phyloP scores from a whole-genome alignment of 129 eudicot genomes.

The Escallonia rubra region DNA sequence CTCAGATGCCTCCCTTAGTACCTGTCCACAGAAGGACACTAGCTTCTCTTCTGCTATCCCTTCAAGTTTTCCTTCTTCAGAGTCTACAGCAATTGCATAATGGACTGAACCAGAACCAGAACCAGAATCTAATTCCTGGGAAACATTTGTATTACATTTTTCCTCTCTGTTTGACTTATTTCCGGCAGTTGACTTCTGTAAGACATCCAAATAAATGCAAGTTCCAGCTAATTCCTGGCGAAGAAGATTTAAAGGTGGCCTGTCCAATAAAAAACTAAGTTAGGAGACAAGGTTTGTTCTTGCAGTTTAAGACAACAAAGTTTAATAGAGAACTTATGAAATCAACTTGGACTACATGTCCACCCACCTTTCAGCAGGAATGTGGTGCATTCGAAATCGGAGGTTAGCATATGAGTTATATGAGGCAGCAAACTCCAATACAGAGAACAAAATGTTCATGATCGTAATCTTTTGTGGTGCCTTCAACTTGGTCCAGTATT shows the following conservation, averaged over 20 bases:
- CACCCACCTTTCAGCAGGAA: conserved; percentile 78
- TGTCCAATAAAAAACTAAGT: conserved; percentile 31
- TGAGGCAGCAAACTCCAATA: conserved; percentile 90
- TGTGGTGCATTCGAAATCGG: conserved; percentile 83
- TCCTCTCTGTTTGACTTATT: conserved; percentile 23
- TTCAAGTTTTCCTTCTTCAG: conserved; percentile 34
- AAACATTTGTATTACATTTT: conserved; percentile 11
- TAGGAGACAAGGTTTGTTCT: conserved; percentile 20
- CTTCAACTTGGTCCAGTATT: conserved; percentile 81
- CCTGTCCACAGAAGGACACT: conserved; percentile 83
- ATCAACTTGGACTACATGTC: background rate
- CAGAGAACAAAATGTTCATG: conserved; percentile 81
- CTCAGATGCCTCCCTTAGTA: conserved; percentile 89
- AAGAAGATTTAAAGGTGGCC: conserved; percentile 93
- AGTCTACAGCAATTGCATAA: background rate
- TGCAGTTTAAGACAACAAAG: background rate
- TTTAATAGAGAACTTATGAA: too few relatives aligned
- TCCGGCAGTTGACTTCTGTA: conserved; percentile 72
- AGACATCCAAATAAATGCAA: conserved; percentile 73
- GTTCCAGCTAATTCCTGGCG: conserved; percentile 97
- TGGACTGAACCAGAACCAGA: background rate
- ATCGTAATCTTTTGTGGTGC: conserved; percentile 65
- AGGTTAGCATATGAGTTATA: conserved; percentile 91
- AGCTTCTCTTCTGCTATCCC: conserved; percentile 76
- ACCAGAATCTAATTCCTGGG: conserved; percentile 25